Base-by-base conservation (phyloP, 352 stramenopile genomes). In the Phytophthora multivora region DNA sequence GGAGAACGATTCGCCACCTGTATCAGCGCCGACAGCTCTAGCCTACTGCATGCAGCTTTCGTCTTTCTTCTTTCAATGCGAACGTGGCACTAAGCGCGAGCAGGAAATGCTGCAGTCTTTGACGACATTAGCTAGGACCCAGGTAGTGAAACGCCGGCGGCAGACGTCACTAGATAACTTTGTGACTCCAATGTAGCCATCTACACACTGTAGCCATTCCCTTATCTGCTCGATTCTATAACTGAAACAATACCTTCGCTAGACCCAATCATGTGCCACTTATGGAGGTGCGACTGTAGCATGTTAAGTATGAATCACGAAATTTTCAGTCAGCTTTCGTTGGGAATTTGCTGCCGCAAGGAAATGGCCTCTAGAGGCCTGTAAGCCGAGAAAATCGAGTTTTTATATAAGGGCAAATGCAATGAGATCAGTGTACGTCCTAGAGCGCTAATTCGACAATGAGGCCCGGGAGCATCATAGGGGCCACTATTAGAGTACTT, bases 41-140 rank as follows among this genome's bases (percentile, higher is more conserved):
- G 42, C 41, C 13, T 51, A 60, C 42, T 51, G 28, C 19, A 51
- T 45, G 50, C 23, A 48, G 36, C 36, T 57, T 28, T 57, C 36
- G n/a, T 45, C 16, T 4, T 52, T 60, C 30, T 31, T 51, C 13
- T 60, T 52, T n/a, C 31, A 60, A n/a, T 52, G 52, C 45, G 52
- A 45, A 39, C 41, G 19, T 7, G 30, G 52, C 7, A 60, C 30
- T 12, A 45, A 50, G 10, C 41, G 21, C 5, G 30, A 60, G 19
- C 19, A 60, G 15, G 40, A 52, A 46, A 60, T 60, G 52, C 42
- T 52, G 40, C 35, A 57, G 23, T 26, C 3, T 5, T 39, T 57
- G 35, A 57, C 36, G 8, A 26, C 11, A 13, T 7, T 57, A 30
- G 50, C 15, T 38, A 47, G 50, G 18, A 16, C 50, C 13, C 36